phyloP scores from a whole-genome alignment of 2,329 filamentous ascomycete genomes.

The Raffaelea ambrosiae region DNA sequence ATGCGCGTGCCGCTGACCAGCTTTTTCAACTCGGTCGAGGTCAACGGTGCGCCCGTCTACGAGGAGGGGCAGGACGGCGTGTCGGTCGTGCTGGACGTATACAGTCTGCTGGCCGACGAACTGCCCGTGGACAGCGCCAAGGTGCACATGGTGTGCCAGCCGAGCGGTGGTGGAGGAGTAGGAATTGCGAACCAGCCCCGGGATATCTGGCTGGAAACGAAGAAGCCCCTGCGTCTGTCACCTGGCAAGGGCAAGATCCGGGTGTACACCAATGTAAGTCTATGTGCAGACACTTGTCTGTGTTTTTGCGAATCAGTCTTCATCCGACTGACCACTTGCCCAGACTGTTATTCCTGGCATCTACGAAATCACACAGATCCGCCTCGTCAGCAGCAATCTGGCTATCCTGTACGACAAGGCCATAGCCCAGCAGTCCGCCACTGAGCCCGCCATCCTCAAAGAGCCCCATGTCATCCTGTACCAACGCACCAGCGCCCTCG shows the following conservation, averaged over 20 bases:
- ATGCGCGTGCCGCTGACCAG: slow-evolving; percentile 59
- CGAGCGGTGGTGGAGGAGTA: slow-evolving; percentile 44
- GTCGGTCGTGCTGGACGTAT: slow-evolving; percentile 56
- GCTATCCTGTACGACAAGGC: slow-evolving; percentile 58
- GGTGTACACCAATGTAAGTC: slow-evolving; percentile 35
- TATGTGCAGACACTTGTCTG: no score
- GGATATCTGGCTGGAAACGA: slow-evolving; percentile 38
- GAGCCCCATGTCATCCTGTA: slow-evolving; percentile 63
- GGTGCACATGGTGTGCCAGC: slow-evolving; percentile 51
- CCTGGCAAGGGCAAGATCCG: slow-evolving; percentile 42
- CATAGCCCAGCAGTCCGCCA: neutral
- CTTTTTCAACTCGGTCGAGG: slow-evolving; percentile 63
- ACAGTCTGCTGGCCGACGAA: slow-evolving; percentile 64
- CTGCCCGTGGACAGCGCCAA: slow-evolving; percentile 58
- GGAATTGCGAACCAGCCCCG: no score
- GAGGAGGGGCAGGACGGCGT: slow-evolving; percentile 67
- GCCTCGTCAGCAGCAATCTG: slow-evolving; percentile 55
- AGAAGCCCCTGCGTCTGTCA: slow-evolving; percentile 35
- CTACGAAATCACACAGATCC: slow-evolving; percentile 67
- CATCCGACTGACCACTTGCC: neutral
- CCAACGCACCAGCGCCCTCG: slow-evolving; percentile 59
- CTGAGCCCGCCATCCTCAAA: slow-evolving; percentile 37
- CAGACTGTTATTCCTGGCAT: slow-evolving; percentile 60
- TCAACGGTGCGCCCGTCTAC: slow-evolving; percentile 63
- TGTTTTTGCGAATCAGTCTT: slow-evolving; percentile 11